Percentiles rank a stretch among this genome's conserved stretches.
Conservation (phyloP, 495 filamentous ascomycete species). For the Xanthoparmelia taractica region DNA sequence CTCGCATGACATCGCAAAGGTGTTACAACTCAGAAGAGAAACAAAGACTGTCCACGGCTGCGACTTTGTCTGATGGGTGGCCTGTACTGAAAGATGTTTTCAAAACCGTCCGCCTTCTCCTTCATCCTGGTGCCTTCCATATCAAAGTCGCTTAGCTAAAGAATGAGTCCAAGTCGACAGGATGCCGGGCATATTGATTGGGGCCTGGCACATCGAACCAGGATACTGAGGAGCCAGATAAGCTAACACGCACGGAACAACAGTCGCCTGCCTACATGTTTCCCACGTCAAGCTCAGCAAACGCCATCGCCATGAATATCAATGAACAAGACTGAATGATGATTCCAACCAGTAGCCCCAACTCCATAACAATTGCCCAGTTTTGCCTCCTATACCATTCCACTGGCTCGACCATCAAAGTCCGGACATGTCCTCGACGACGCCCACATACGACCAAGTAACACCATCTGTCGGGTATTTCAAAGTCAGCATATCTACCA, state of each 20-base stretch:
- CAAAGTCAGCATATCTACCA: not conserved
- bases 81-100: not conserved
- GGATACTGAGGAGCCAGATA: not conserved
- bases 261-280: not conserved
- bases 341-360: not conserved
- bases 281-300: not conserved
- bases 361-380: not conserved
- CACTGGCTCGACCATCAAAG: not conserved
- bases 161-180: not conserved
- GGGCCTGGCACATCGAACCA: not conserved
- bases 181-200: not conserved
- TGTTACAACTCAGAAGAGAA: no score
- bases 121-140: not conserved
- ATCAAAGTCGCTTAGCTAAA: not conserved
- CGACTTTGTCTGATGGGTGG: not conserved
- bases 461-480: not conserved
- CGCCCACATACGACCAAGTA: not conserved
- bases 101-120: not conserved
- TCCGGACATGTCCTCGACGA: not conserved
- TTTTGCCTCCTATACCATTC: not conserved
- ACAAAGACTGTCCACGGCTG: not conserved
- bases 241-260: not conserved
- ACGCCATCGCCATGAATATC: not conserved
- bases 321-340: not conserved
- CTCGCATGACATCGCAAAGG: no score